Conservation (phyloP, 768 basidiomycete genomes). For the Tylopilus felleus region DNA sequence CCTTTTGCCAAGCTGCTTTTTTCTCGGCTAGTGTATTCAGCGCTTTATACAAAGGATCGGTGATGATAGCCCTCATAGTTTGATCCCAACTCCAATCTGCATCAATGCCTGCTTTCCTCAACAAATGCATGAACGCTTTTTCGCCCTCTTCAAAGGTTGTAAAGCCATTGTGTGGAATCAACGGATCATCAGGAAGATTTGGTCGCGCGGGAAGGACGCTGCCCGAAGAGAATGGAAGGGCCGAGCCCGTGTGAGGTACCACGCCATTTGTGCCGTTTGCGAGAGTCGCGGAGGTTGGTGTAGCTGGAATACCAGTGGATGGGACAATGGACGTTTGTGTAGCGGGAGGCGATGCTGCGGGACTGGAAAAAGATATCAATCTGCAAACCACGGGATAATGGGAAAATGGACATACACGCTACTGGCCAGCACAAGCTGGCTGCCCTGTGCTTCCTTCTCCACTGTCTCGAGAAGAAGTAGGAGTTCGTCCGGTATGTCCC, state of each 20-base stretch:
- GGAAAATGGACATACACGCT: constrained; percentile 18
- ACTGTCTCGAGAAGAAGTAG: constrained; percentile 80
- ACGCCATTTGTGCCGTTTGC: constrained; percentile 45
- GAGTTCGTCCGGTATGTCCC: constrained; percentile 96
- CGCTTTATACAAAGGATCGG: constrained; percentile 95
- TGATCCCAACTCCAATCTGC: constrained; percentile 97
- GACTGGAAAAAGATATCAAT: constrained; percentile 15
- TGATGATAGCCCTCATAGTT: constrained; percentile 97
- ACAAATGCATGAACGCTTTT: constrained; percentile 87
- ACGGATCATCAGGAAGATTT: constrained; percentile 80
- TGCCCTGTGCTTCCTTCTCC: constrained; percentile 62
- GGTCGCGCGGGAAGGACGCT: constrained; percentile 70
- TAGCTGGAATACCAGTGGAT: constrained; percentile 44
- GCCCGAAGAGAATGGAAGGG: constrained; percentile 57
- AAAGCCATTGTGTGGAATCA: constrained; percentile 90
- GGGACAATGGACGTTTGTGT: constrained; percentile 37
- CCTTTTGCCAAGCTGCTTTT: constrained; percentile 93
- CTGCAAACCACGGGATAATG: not conserved
- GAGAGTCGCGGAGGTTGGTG: constrained; percentile 39
- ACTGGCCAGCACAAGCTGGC: constrained; percentile 35
- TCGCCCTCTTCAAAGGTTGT: constrained; percentile 85
- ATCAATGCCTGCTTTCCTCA: constrained; percentile 88
- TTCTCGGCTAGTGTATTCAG: constrained; percentile 92
- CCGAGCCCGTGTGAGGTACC: constrained; percentile 49
- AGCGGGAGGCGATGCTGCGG: constrained; percentile 41